Evolutionary conservation across 495 filamentous ascomycete species (phyloP).

Genomic region (Talaromyces nanjingensis): DNA sequence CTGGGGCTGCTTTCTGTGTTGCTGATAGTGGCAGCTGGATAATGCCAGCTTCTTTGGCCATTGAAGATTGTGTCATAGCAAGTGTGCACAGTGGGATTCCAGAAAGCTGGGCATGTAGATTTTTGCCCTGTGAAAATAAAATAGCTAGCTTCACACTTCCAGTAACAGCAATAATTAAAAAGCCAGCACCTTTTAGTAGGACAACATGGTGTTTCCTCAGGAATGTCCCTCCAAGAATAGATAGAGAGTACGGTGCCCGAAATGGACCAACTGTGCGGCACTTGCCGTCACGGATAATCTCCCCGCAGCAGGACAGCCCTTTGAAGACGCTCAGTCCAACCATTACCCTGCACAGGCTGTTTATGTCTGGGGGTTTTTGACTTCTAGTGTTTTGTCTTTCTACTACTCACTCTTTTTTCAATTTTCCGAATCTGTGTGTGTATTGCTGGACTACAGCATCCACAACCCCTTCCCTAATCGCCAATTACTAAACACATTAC

Average conservation of each 20-base stretch:
- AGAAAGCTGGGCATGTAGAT: not conserved
- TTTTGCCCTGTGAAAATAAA: not conserved
- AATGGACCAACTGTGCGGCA: slow-evolving; percentile 12
- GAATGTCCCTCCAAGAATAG: not conserved
- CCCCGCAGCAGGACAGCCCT: not conserved
- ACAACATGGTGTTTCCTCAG: not conserved
- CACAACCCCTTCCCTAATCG: slow-evolving; percentile 3
- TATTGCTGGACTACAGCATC: not conserved
- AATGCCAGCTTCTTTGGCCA: slow-evolving; percentile 47
- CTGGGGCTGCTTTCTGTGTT: slow-evolving; percentile 45
- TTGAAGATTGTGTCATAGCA: slow-evolving; percentile 28
- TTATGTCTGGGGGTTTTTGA: slow-evolving; percentile 1
- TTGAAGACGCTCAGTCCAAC: not conserved
- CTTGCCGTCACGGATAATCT: slow-evolving; percentile 1
- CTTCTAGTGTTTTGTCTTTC: not conserved
- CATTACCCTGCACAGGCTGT: not conserved
- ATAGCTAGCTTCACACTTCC: not conserved
- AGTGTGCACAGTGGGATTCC: not conserved
- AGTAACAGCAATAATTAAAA: not conserved
- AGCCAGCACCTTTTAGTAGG: not conserved
- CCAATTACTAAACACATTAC: not conserved
- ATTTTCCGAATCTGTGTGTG: not conserved
- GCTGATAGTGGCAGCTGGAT: slow-evolving; percentile 51
- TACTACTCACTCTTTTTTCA: not conserved
- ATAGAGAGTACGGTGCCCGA: slow-evolving; percentile 10